Base-by-base conservation (phyloP, 192 early-diverging fungal genomes). In the Podila epigama region DNA sequence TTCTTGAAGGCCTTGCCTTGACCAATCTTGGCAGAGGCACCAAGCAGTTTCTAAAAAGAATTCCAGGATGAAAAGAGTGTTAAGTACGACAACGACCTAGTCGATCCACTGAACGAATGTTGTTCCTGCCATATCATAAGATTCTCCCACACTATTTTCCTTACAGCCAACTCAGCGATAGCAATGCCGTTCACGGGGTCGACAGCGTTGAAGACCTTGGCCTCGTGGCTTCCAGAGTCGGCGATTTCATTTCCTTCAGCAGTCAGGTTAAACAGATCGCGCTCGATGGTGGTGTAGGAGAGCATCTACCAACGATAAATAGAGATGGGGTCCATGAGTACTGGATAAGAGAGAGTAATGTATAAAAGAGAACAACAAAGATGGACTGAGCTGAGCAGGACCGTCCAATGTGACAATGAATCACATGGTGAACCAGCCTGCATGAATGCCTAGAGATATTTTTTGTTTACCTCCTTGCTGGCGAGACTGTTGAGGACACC, bases 1-100 rank as follows among this genome's bases (percentile, higher is more conserved):
- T 97, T 95, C 81, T 95, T 95, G 83, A 99, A 92, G 25, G 96
- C 96, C 77, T 92, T 92, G 55, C 95, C 95, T 82, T 96, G 95
- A 32, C 97, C 98, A 77, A 98, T 92, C 77, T 91, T 94, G 70
- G 93, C 94, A 35, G 87, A 60, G 10, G 90, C 82, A 22, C 94
- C 96, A 40, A 93, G 83, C 69, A 83, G 82, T 25, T 82, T 70
- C 81, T 82, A 75, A 9, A 12, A 31, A 22, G 37, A 27, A 53
- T 11, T 52, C 54, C 16, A 59, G 2, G 25, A 31, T 10, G 50
- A n/a, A 16, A 40, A 12, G 6, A 16, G 15, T 12, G 53, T 42
- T 44, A n/a, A n/a, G n/a, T n/a, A n/a, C n/a, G n/a, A n/a, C n/a
- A n/a, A n/a, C n/a, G n/a, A n/a, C n/a, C n/a, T n/a, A n/a, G 15